A percentile compares a stretch with the other conserved stretches of the same genome.
These are phyloP conservation scores for Microbotryum scabiosae DNA, from an alignment of 1,284 basidiomycete species.

Conservation along the genomic window DNA sequence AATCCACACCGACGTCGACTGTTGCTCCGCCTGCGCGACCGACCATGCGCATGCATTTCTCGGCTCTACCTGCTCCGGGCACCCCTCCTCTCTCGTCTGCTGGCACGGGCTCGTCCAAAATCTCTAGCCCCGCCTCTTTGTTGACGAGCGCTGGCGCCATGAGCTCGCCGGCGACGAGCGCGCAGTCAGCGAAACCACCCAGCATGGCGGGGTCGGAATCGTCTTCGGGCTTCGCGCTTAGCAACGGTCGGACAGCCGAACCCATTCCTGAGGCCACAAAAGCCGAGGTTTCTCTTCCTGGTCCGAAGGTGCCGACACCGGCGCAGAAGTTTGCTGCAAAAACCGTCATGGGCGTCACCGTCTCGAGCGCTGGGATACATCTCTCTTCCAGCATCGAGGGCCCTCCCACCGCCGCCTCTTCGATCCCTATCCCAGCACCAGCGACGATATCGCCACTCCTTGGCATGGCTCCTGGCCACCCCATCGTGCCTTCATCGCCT, in stretches of 20 bases:
- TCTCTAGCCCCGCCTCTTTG: not conserved
- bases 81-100: not conserved
- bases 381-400: constrained; percentile 1
- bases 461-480: not conserved
- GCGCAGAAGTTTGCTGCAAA: too few relatives aligned
- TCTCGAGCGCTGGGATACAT: constrained; percentile 21
- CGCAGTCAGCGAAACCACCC: not conserved
- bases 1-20: too few relatives aligned
- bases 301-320: too few relatives aligned
- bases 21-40: not conserved
- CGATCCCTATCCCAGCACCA: not conserved
- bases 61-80: not conserved
- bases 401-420: not conserved
- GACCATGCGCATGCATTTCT: not conserved
- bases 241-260: too few relatives aligned
- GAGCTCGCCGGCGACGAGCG: not conserved
- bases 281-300: not conserved
- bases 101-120: not conserved
- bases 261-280: not conserved
- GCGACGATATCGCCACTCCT: not conserved
- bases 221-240: not conserved
- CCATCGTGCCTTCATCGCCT: constrained; percentile 3
- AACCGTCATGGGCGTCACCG: constrained; percentile 16
- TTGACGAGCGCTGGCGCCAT: not conserved
- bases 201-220: not conserved